Percentiles rank a stretch among this genome's conserved stretches.
phyloP scores from a whole-genome alignment of 1,284 basidiomycete species.

The Ganoderma meredithae region DNA sequence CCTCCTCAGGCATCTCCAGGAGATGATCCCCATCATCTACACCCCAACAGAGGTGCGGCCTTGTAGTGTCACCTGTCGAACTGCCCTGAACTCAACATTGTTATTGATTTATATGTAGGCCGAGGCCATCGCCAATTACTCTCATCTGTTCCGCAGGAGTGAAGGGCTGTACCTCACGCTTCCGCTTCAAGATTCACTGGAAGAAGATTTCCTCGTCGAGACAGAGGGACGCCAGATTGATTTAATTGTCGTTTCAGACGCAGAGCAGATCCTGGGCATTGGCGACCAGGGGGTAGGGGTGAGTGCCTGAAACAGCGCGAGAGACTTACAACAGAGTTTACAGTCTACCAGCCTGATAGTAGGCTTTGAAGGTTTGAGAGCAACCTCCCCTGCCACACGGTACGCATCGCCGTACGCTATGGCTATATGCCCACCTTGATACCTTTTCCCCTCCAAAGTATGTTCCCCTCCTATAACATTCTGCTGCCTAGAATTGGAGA shows the following conservation, averaged over 20 bases:
- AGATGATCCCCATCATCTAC: constrained; percentile 81
- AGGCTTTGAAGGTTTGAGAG: no score
- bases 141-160: constrained; percentile 80
- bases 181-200: constrained; percentile 73
- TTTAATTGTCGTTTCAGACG: constrained; percentile 83
- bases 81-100: neutral
- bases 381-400: no score
- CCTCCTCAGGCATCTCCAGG: constrained; percentile 67
- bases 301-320: constrained; percentile 27
- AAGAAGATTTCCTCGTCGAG: constrained; percentile 76
- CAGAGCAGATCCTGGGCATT: constrained; percentile 85
- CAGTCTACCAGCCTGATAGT: no score
- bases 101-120: constrained; percentile 49
- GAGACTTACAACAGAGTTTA: no score
- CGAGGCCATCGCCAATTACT: constrained; percentile 82
- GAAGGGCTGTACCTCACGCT: constrained; percentile 76
- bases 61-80: neutral
- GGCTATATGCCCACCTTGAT: no score
- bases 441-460: no score
- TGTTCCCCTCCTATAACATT: no score
- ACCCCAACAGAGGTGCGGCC: constrained; percentile 67
- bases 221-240: constrained; percentile 68
- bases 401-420: no score
- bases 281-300: constrained; percentile 79
- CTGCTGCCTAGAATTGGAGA: no score